Conservation (phyloP, 352 stramenopile genomes). For the Globisporangium paroecandrum region DNA sequence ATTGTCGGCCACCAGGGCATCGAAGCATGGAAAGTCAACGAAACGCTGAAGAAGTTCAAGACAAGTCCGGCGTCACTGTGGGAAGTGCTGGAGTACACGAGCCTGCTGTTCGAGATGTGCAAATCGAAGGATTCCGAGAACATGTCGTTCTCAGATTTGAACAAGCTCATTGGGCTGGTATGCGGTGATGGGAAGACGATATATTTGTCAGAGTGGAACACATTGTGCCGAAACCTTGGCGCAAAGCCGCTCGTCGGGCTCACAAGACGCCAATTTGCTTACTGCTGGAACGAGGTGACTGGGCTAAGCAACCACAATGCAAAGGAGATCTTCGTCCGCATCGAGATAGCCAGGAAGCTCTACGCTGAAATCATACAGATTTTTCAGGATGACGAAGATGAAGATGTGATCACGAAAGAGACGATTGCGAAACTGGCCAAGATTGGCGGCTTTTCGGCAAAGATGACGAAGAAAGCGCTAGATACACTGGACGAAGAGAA, state of each 20-base stretch:
- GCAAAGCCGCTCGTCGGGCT: conserved; percentile 35
- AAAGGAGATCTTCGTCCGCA: conserved; percentile 43
- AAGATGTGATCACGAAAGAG: conserved; percentile 28
- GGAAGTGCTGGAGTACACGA: conserved; percentile 58
- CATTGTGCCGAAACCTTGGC: conserved; percentile 32
- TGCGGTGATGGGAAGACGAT: conserved; percentile 33
- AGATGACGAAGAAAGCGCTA: conserved; percentile 24
- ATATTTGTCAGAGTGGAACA: conserved; percentile 27
- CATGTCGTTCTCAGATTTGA: conserved; percentile 30
- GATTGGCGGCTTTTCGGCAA: conserved; percentile 28
- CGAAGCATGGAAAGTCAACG: conserved; percentile 35
- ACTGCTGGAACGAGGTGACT: conserved; percentile 47
- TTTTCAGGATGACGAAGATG: conserved; percentile 38
- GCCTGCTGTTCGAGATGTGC: conserved; percentile 46
- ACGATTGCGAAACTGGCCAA: conserved; percentile 35
- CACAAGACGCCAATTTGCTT: conserved; percentile 49
- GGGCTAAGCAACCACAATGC: conserved; percentile 32
- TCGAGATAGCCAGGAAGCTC: conserved; percentile 44
- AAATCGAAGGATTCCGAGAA: conserved; percentile 23
- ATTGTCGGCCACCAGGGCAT: conserved; percentile 44
- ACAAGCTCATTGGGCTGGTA: conserved; percentile 36
- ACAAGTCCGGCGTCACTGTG: conserved; percentile 40
- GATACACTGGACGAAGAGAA: conserved; percentile 22
- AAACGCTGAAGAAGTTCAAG: conserved; percentile 48
- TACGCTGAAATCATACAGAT: conserved; percentile 39